A percentile compares a stretch with the other conserved stretches of the same genome.
These are phyloP conservation scores for Diaporthe vaccinii DNA, from an alignment of 2,329 filamentous ascomycete species.

Conservation along the genomic window DNA sequence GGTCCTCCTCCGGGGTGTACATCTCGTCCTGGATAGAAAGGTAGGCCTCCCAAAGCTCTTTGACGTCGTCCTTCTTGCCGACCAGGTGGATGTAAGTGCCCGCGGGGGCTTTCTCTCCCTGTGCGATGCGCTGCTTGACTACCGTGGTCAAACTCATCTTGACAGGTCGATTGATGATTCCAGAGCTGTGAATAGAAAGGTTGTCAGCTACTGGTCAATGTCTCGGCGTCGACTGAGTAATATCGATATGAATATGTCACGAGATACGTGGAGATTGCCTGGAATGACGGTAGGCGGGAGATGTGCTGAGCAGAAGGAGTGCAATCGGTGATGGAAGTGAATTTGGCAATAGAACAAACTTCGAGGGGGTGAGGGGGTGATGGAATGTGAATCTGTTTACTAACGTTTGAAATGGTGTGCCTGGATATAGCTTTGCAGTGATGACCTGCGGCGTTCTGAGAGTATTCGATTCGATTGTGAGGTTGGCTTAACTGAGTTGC, in stretches of 20 bases:
- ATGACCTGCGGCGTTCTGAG: not conserved
- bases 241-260: not conserved
- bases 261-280: not conserved
- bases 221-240: not conserved
- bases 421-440: not conserved
- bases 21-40: not conserved
- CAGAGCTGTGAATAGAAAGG: not conserved
- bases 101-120: not conserved
- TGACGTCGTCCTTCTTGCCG: not conserved
- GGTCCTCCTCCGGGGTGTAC: not conserved
- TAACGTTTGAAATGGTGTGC: not conserved
- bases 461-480: not conserved
- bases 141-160: not conserved
- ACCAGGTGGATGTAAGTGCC: not conserved
- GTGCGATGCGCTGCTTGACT: not conserved
- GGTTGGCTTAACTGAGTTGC: not conserved
- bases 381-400: not conserved
- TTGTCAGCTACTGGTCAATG: not conserved
- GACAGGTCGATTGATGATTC: not conserved
- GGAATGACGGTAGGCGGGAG: not conserved
- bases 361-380: not conserved
- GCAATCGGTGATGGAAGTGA: not conserved
- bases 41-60: not conserved
- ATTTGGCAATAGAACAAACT: not conserved
- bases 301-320: not conserved